Conservation (phyloP, 768 basidiomycete species). For the Lactifluus echinatus region DNA sequence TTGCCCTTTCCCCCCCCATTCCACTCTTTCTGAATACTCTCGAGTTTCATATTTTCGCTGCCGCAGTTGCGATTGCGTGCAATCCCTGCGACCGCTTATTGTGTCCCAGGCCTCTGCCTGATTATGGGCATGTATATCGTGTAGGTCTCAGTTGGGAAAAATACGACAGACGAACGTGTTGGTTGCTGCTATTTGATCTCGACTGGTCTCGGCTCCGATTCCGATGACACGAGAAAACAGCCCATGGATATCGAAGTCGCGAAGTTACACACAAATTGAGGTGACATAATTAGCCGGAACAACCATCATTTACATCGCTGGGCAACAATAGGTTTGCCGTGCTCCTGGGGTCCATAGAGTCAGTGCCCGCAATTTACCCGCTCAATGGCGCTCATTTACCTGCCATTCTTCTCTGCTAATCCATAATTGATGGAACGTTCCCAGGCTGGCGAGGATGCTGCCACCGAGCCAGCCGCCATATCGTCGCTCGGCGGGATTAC, state of each 20-base stretch:
- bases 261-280: neutral
- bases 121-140: constrained; percentile 10
- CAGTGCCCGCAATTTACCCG: neutral
- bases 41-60: constrained; percentile 1
- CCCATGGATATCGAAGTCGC: neutral
- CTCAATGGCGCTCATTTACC: constrained; percentile 36
- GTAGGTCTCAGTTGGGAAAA: constrained; percentile 14
- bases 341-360: constrained; percentile 42
- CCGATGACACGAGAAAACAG: neutral
- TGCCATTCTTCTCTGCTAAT: constrained; percentile 91
- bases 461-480: constrained; percentile 96
- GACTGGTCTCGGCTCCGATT: neutral
- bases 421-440: constrained; percentile 97
- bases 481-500: constrained; percentile 80
- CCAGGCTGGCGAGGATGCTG: constrained; percentile 87
- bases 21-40: constrained; percentile 17
- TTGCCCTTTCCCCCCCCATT: constrained; percentile 1
- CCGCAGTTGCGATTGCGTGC: constrained; percentile 12
- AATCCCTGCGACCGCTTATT: neutral
- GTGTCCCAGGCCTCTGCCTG: neutral
- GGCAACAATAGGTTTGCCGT: constrained; percentile 73
- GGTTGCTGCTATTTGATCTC: constrained; percentile 1
- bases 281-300: neutral
- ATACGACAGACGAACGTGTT: constrained; percentile 10
- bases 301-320: constrained; percentile 75